A percentile compares a stretch with the other conserved stretches of the same genome.
Conservation (phyloP, 768 basidiomycete genomes). For the Panus rudis region DNA sequence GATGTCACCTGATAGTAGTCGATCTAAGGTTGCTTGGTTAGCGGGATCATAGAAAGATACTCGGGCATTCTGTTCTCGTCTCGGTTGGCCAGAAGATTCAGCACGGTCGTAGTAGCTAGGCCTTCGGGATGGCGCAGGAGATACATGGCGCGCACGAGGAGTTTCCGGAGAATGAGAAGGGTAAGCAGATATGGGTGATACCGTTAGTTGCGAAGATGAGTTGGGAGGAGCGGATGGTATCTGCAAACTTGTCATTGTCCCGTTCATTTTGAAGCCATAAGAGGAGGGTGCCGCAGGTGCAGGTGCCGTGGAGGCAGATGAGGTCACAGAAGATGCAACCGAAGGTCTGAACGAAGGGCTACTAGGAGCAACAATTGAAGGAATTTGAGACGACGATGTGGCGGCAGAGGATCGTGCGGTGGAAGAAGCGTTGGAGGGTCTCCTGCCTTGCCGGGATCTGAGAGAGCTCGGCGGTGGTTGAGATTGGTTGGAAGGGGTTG, state of each 20-base stretch:
- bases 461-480: conserved; percentile 23
- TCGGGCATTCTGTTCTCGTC: conserved; percentile 60
- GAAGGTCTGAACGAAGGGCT: conserved; percentile 5
- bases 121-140: conserved; percentile 9
- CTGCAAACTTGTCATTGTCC: too few species aligned
- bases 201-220: conserved; percentile 3
- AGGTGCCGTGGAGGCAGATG: too few species aligned
- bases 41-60: conserved; percentile 79
- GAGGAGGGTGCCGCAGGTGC: not conserved
- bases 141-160: conserved; percentile 7
- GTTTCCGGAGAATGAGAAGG: not conserved
- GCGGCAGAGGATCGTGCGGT: conserved; percentile 12
- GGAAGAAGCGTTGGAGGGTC: conserved; percentile 38
- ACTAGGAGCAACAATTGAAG: conserved; percentile 5
- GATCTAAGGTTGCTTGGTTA: conserved; percentile 68
- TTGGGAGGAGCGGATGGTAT: conserved; percentile 1
- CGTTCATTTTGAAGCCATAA: too few species aligned
- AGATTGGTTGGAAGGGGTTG: conserved; percentile 18
- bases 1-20: conserved; percentile 44
- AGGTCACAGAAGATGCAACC: conserved; percentile 1
- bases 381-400: conserved; percentile 16
- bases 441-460: conserved; percentile 30
- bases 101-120: conserved; percentile 5
- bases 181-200: conserved; percentile 7
- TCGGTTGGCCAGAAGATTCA: conserved; percentile 32